Conservation (phyloP, 495 filamentous ascomycete genomes). For the Cryomyces minteri region DNA sequence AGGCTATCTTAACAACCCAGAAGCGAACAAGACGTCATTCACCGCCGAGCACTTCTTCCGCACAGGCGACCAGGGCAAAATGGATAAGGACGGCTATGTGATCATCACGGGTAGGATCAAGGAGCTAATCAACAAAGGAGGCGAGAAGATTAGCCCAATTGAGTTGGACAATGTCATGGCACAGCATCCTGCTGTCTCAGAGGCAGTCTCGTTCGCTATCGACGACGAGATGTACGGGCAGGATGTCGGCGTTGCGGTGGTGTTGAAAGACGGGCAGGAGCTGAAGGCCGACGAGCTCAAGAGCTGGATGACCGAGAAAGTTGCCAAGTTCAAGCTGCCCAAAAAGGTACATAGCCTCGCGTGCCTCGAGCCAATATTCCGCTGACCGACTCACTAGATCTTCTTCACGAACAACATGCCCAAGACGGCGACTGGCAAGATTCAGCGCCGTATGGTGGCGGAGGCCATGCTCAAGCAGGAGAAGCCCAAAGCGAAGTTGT, state of each 20-base stretch:
- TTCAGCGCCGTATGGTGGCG: slow-evolving; percentile 64
- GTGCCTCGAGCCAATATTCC: too few relatives aligned
- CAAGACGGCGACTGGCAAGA: slow-evolving; percentile 81
- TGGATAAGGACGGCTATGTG: slow-evolving; percentile 33
- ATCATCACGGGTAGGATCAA: slow-evolving; percentile 25
- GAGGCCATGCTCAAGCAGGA: slow-evolving; percentile 50
- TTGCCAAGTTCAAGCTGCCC: slow-evolving; percentile 73
- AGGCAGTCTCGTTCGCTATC: slow-evolving; percentile 69
- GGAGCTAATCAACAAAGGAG: slow-evolving; percentile 25
- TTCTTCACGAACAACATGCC: slow-evolving; percentile 69
- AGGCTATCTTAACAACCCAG: slow-evolving; percentile 66
- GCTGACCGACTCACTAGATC: slow-evolving; percentile 24
- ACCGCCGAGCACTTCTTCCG: slow-evolving; percentile 56
- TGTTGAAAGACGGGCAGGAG: slow-evolving; percentile 39
- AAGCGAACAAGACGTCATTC: slow-evolving; percentile 53
- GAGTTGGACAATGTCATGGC: slow-evolving; percentile 66
- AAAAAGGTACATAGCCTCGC: slow-evolving; percentile 38
- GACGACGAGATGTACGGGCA: slow-evolving; percentile 63
- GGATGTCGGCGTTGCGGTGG: slow-evolving; percentile 60
- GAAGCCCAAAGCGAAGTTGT: slow-evolving; percentile 23
- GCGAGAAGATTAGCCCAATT: slow-evolving; percentile 39
- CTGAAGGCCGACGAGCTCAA: slow-evolving; percentile 38
- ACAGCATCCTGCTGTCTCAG: slow-evolving; percentile 45
- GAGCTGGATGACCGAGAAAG: slow-evolving; percentile 41
- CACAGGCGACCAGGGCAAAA: slow-evolving; percentile 67